Base-by-base conservation (phyloP, 352 stramenopile genomes). In the Pythium plurisporium region DNA sequence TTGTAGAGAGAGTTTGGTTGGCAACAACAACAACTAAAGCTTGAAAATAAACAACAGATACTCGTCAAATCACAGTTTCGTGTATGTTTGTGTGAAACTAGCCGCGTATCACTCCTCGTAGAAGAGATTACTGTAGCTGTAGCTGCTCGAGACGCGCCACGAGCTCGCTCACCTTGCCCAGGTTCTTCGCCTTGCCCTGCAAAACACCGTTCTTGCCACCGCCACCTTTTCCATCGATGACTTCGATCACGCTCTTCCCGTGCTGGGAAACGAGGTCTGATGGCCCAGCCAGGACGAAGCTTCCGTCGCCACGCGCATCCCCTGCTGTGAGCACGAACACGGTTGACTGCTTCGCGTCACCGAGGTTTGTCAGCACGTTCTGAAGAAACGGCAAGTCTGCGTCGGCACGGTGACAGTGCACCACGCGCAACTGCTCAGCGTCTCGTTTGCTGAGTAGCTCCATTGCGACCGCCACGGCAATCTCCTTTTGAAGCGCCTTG, bases 181-280 rank as follows among this genome's bases (percentile, higher is more conserved):
- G 48, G 1, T 55, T 59, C 57, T 87, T 85, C 10, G 78, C 82
- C 64, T 93, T 93, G 27, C 85, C 85, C 60, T 95, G 85, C 34
- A 93, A 74, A 19, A 90, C 58, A 7, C 80, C 75, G 50, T 82
- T 82, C 60, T 89, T 91, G 42, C 81, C 80, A 30, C 80, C 79
- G 7, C 84, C 84, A 26, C 84, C 82, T 45, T 91, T 92, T 45
- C 71, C 84, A 11, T 84, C 79, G 46, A 94, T 88, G 12, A 83
- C 52, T 5, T 71, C 70, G 30, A 79, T 72, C 34, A 85, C 68
- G 37, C 61, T 67, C 47, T 74, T 82, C 31, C 77, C 82, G 52
- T 90, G 65, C 47, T 69, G 36, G 4, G 65, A 59, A 25, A 94
- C 72, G 47, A 91, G 74, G n/a, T 61, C 68, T 7, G 65, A 49